Conservation (phyloP, 2,329 filamentous ascomycete species). For the Beauveria caledonica region DNA sequence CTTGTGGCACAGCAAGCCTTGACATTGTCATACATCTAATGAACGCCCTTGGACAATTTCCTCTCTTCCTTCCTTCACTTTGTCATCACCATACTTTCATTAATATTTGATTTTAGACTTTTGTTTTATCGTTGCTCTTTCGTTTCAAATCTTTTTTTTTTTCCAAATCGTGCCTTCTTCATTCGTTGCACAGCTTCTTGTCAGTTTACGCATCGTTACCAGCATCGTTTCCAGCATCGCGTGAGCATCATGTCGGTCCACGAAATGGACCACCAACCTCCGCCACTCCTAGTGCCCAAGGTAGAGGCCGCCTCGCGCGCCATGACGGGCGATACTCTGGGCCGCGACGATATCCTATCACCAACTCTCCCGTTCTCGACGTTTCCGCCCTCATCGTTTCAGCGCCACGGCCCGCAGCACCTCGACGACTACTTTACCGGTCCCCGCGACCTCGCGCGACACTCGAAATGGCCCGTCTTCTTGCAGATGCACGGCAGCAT, state of each 20-base stretch:
- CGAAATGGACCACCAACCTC: background rate
- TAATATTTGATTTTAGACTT: too few relatives aligned
- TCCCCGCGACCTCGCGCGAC: constrained; percentile 61
- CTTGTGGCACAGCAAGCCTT: background rate
- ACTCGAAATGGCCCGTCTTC: constrained; percentile 71
- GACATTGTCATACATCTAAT: background rate
- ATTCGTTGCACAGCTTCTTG: background rate
- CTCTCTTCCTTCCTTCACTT: background rate
- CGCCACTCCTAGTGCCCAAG: background rate
- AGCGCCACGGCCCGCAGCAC: constrained; percentile 31
- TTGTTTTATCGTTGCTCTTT: background rate
- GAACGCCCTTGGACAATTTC: background rate
- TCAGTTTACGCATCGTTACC: too few relatives aligned
- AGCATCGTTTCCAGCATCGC: background rate
- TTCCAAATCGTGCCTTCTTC: background rate
- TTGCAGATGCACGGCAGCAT: constrained; percentile 70
- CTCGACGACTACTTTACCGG: constrained; percentile 56
- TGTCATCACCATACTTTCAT: background rate
- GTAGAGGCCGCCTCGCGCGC: background rate
- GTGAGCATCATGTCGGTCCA: background rate
- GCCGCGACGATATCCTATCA: constrained; percentile 18
- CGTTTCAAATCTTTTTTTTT: too few relatives aligned
- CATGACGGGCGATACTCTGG: constrained; percentile 5
- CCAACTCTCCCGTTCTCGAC: constrained; percentile 22
- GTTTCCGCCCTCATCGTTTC: constrained; percentile 23